Percentiles rank a stretch among this genome's conserved stretches.
phyloP scores from a whole-genome alignment of 2,329 filamentous ascomycete species.

The Epichloe bromicola region DNA sequence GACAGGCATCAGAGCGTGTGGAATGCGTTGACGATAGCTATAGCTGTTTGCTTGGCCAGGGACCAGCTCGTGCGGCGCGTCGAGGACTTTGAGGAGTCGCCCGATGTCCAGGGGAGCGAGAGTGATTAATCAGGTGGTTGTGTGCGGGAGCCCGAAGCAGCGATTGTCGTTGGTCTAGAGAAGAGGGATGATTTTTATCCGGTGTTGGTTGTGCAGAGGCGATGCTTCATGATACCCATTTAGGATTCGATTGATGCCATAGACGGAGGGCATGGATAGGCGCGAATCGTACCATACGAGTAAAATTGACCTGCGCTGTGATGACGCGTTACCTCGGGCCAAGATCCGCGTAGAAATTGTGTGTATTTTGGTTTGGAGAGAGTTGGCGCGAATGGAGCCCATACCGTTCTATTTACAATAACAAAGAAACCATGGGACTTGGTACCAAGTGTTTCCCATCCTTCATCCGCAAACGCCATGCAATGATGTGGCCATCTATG shows the following conservation, averaged over 20 bases:
- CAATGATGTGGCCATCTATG: slow-evolving; percentile 2
- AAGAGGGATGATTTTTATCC: too few species aligned
- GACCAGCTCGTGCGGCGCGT: slow-evolving; percentile 23
- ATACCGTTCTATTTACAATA: not conserved
- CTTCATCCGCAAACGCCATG: slow-evolving; percentile 1
- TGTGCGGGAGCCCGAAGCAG: not conserved
- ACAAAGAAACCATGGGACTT: not conserved
- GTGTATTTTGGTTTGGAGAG: not conserved
- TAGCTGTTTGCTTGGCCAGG: slow-evolving; percentile 26
- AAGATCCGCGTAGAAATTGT: too few species aligned
- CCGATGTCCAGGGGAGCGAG: slow-evolving; percentile 20
- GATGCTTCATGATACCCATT: too few species aligned
- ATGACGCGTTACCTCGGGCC: too few species aligned
- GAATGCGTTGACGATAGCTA: slow-evolving; percentile 30
- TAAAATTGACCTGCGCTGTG: too few species aligned
- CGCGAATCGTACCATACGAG: too few species aligned
- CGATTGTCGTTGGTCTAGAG: not conserved
- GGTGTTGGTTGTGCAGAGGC: not conserved
- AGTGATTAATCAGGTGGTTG: slow-evolving; percentile 20
- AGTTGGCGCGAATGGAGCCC: not conserved
- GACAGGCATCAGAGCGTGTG: slow-evolving; percentile 28
- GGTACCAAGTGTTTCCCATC: not conserved
- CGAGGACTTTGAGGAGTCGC: slow-evolving; percentile 22
- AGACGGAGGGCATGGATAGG: too few species aligned
- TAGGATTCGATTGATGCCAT: too few species aligned